These are phyloP conservation scores for Posidonia oceanica DNA, from an alignment of 116 monocot species.

Conservation along the genomic window DNA sequence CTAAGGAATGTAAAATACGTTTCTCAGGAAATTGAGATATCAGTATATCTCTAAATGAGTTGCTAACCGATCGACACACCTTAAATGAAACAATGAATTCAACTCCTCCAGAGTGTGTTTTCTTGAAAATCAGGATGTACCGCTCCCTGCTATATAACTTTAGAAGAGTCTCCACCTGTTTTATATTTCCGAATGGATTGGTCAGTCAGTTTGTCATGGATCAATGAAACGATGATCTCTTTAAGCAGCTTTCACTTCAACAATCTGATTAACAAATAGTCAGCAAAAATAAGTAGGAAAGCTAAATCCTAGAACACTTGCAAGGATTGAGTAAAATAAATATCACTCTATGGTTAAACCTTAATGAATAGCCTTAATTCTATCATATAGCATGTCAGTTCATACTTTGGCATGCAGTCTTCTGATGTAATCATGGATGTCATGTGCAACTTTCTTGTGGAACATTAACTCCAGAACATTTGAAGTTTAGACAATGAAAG, in stretches of 20 bases:
- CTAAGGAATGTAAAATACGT: neutral
- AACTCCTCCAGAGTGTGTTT: conserved; percentile 3
- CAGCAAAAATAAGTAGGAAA: no score
- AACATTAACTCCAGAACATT: no score
- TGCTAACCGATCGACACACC: conserved; percentile 12
- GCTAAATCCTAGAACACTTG: no score
- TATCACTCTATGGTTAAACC: no score
- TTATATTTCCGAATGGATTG: neutral
- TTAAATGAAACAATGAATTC: conserved; percentile 47
- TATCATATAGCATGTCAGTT: no score
- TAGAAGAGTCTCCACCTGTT: conserved; percentile 40
- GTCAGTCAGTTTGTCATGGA: neutral
- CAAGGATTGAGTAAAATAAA: no score
- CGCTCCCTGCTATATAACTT: conserved; percentile 43
- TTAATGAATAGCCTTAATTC: no score
- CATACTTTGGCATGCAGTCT: no score
- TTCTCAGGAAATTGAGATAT: neutral
- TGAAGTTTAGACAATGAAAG: no score
- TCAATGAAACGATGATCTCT: neutral
- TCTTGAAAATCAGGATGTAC: conserved; percentile 37
- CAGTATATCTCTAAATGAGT: neutral
- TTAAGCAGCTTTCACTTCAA: neutral
- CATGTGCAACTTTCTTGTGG: no score
- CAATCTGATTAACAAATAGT: no score
- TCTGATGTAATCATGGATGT: no score